These are phyloP conservation scores for Sporopachydermia lactativora DNA, from an alignment of 805 yeast genomes.

Conservation along the genomic window DNA sequence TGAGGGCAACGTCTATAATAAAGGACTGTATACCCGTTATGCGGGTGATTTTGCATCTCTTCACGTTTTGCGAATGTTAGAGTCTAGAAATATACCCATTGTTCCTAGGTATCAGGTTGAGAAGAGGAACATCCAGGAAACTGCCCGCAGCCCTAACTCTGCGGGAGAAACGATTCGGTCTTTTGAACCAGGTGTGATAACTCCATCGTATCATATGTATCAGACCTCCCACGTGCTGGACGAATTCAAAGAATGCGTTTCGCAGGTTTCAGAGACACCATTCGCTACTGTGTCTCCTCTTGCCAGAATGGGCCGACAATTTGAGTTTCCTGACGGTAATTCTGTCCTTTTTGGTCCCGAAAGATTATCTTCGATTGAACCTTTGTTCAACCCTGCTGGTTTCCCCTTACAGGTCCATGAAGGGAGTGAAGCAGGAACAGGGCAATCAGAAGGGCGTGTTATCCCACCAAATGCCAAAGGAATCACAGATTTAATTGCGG, in stretches of 20 bases:
- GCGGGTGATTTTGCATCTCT: conserved; percentile 79
- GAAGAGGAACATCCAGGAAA: conserved; percentile 21
- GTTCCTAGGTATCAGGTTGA: conserved; percentile 22
- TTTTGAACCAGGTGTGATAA: conserved; percentile 17
- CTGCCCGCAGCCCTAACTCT: conserved; percentile 18
- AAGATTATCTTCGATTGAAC: conserved; percentile 44
- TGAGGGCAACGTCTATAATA: conserved; percentile 52
- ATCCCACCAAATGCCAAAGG: conserved; percentile 38
- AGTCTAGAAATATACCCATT: conserved; percentile 20
- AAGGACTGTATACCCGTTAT: conserved; percentile 42
- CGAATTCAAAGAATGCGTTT: conserved; percentile 33
- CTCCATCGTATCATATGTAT: conserved; percentile 23
- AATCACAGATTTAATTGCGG: conserved; percentile 29
- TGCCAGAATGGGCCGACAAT: conserved; percentile 26
- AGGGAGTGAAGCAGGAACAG: too few relatives aligned
- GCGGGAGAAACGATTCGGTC: neutral
- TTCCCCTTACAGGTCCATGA: conserved; percentile 28
- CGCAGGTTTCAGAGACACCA: conserved; percentile 26
- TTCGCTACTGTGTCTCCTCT: conserved; percentile 20
- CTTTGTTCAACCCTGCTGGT: conserved; percentile 51
- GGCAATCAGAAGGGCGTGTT: conserved; percentile 26
- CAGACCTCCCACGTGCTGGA: conserved; percentile 27
- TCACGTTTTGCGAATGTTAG: conserved; percentile 38
- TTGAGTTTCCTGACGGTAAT: conserved; percentile 45
- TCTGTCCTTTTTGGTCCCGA: conserved; percentile 36